Base-by-base conservation (phyloP, 305 asterid species). In the Fraxinus albicans region DNA sequence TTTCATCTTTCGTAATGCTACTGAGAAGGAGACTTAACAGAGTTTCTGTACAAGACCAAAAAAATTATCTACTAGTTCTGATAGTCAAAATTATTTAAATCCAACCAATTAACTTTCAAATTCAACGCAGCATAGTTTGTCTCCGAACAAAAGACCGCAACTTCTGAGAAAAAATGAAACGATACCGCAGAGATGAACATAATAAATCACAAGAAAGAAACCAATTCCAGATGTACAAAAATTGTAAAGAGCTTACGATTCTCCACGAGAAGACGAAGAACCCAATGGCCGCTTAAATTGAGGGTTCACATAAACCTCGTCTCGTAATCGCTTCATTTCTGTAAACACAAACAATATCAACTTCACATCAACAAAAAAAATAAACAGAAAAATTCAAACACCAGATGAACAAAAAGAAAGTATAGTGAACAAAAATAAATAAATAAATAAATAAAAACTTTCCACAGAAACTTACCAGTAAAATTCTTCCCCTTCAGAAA, bases 261-360 rank as follows among this genome's bases (percentile, higher is more conserved):
- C 95, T 77, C 86, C 94, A 19, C 94, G 92, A 31, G 95, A 89
- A 72, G 84, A 78, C 0, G 96, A 86, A 63, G 94, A 88, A 77
- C 86, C 90, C 74, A 90, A 86, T 35, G 91, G 95, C 79, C 96
- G 89, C 89, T 91, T 91, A 74, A 94, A 89, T 86, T 89, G 95
- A 81, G 94, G 92, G 87, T 84, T 91, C 79, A 85, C 84, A 67
- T 69, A 87, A 77, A 83, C 92, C 81, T 94, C 97, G 77, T 94
- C 98, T 82, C 97, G 82, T 77, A 88, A 82, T 81, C 97, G 88
- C 91, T 92, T 94, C 98, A 94, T 94, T 84, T 85, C 89, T 85
- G 81, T 83, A 86, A 79, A 83, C 38, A 82, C 53, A 70, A 78
- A 12, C 31, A 35, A 15, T 70, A 84, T 83, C 83, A 83, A 55